Evolutionary conservation across 768 basidiomycete species (phyloP), one percentile per base, ranked within the genome.

Genomic region (Strobilomyces confusus): DNA sequence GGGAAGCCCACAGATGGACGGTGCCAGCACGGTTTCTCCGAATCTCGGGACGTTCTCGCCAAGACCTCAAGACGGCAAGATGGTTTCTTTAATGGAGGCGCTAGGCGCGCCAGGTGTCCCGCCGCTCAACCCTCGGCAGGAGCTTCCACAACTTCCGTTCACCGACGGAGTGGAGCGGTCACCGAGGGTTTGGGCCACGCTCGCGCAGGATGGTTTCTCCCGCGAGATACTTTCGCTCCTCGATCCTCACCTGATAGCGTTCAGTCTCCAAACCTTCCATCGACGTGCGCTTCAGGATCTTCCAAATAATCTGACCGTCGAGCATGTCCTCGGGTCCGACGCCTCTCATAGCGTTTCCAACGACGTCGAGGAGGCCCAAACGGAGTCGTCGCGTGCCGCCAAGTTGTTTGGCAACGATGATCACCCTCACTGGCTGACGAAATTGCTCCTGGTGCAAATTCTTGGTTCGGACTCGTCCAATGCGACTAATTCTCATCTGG

Each of bases 341-440:
- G 38, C 53, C n/a, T 48, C 55, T 36, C 22, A 46, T 29, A 45
- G 44, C 6, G 34, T 48, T 22, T 42, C 56, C 8, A 56, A 62
- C n/a, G 49, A 46, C 19, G 46, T 15, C 23, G 49, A 44, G 9
- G 52, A 41, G 13, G 34, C 13, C 12, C 32, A 40, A n/a, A 42
- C 52, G 13, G 59, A 48, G 22, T 48, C 43, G 12, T 36, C 58
- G 6, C 65, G 63, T 17, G 59, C 63, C 20, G 51, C 65, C 15
- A 72, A 73, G 22, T 75, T 91, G 17, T 82, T 87, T 57, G 89
- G 89, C 8, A 84, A 72, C 52, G 84, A 87, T 26, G 82, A 82
- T 6, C 76, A 74, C 40, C 87, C 89, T 2, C 87, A 93, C 64
- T 93, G 90, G 89, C 72, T 92, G 38, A 92, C 91, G 14, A 84